A percentile compares a stretch with the other conserved stretches of the same genome.
Evolutionary conservation across 2,329 filamentous ascomycete genomes (phyloP).

Genomic region (Arthroderma uncinatum): DNA sequence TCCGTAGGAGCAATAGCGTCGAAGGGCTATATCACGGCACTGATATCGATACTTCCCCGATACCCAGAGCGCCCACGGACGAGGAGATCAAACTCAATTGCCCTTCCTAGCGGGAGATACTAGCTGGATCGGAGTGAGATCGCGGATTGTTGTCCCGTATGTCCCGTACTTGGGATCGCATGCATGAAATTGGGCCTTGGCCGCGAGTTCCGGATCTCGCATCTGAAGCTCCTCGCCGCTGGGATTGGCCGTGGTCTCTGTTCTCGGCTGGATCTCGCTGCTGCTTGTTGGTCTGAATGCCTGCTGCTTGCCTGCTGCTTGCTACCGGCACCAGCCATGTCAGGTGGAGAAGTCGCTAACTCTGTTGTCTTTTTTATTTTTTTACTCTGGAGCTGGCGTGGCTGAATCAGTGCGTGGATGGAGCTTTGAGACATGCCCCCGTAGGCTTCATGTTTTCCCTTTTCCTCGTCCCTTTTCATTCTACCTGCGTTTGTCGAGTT

Average conservation of each 20-base stretch:
- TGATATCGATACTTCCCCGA: neutral
- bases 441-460: neutral
- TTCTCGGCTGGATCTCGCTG: neutral
- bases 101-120: neutral
- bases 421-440: neutral
- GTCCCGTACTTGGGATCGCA: neutral
- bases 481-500: neutral
- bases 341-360: neutral
- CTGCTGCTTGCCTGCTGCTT: neutral
- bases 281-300: neutral
- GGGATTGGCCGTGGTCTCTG: neutral
- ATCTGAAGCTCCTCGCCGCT: neutral
- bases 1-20: neutral
- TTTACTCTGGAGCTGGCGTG: neutral
- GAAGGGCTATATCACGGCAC: neutral
- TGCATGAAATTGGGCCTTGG: slow-evolving; percentile 2
- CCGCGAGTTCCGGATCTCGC: slow-evolving; percentile 1
- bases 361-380: neutral
- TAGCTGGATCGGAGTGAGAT: slow-evolving; percentile 2
- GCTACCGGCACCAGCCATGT: neutral
- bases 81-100: slow-evolving; percentile 2
- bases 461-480: neutral
- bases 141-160: neutral
- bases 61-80: neutral
- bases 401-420: slow-evolving; percentile 2